A percentile compares a stretch with the other conserved stretches of the same genome.
phyloP scores from a whole-genome alignment of 2,329 filamentous ascomycete species.

The Lecanicillium sp. region DNA sequence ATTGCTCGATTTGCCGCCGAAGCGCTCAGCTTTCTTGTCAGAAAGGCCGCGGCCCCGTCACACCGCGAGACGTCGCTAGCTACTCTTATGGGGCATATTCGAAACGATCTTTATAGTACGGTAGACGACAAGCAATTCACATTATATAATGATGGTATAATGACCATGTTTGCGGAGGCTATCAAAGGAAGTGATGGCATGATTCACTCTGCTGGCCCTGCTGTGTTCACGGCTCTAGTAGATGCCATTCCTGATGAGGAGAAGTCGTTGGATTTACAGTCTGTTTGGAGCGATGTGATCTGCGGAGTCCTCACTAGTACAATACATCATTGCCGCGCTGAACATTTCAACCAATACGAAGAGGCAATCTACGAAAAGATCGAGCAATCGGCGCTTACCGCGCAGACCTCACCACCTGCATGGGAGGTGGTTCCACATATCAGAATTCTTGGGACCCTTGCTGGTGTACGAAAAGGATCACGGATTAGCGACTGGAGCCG shows the following conservation, averaged over 20 bases:
- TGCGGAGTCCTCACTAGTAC: slow-evolving; percentile 71
- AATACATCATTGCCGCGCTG: slow-evolving; percentile 70
- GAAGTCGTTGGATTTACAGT: slow-evolving; percentile 34
- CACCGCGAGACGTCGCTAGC: slow-evolving; percentile 66
- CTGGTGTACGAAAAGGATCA: slow-evolving; percentile 74
- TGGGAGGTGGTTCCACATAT: slow-evolving; percentile 40
- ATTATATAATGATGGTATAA: slow-evolving; percentile 78
- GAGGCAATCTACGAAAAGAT: slow-evolving; percentile 50
- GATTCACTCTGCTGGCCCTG: slow-evolving; percentile 51
- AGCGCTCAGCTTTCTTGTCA: slow-evolving; percentile 85
- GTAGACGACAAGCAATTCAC: slow-evolving; percentile 48
- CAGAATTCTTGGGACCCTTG: slow-evolving; percentile 57
- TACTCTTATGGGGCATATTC: slow-evolving; percentile 62
- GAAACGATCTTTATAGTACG: slow-evolving; percentile 54
- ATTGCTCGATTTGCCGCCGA: slow-evolving; percentile 91
- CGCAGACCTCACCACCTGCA: slow-evolving; percentile 15
- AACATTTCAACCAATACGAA: slow-evolving; percentile 63
- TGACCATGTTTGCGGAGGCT: slow-evolving; percentile 86
- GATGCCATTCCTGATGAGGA: slow-evolving; percentile 41
- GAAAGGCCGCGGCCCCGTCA: slow-evolving; percentile 74
- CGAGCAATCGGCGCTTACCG: slow-evolving; percentile 17
- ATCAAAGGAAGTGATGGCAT: slow-evolving; percentile 53
- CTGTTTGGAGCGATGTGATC: slow-evolving; percentile 56
- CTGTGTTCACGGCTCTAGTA: slow-evolving; percentile 45
- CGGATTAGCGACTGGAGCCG: slow-evolving; percentile 65